Base-by-base conservation (phyloP, 2,329 filamentous ascomycete species). In the Fusarium clavum region DNA sequence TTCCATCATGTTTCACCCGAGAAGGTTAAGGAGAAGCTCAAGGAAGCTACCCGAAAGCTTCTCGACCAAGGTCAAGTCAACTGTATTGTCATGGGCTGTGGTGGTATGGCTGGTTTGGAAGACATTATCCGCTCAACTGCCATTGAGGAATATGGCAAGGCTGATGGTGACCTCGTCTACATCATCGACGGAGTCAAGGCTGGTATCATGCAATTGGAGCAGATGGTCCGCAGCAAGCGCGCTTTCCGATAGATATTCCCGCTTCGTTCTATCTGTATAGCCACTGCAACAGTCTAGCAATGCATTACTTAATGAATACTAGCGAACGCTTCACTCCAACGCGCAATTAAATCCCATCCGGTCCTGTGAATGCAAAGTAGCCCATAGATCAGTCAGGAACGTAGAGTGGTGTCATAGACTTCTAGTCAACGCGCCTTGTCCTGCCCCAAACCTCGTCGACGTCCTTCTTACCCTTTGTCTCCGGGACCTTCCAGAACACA, bases 371-470 rank as follows among this genome's bases (percentile, higher is more conserved):
- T 53, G 49, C 20, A 18, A 43, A 14, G 27, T 27, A 41, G 3
- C 25, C 6, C 4, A 41, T 38, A 25, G 9, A 16, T 9, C 14
- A 53, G 13, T 22, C 34, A 14, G 20, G 13, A 25, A n/a, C 5
- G 8, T 3, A 29, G 2, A 25, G 12, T 10, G 41, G 25, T 29
- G 25, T 34, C 41, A 25, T 18, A 34, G 41, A 52, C 30, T 54
- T 45, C 58, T 79, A 89, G 69, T 88, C 87, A 52, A 85, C 74
- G 5, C 86, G 83, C 62, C 86, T 82, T 44, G 83, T 84, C 61
- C 93, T 84, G 2, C 92, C 93, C 94, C 94, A 98, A n/a, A 97
- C 94, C 77, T 97, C 94, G 75, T 97, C 93, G 0, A 88, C 90
- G 75, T 91, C 91, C 76, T 88, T 90, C 85, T 93, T 97, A 4